Evolutionary conservation across 495 filamentous ascomycete genomes (phyloP), one percentile per base, ranked within the genome.

Genomic region (Penicillium flavigenum): DNA sequence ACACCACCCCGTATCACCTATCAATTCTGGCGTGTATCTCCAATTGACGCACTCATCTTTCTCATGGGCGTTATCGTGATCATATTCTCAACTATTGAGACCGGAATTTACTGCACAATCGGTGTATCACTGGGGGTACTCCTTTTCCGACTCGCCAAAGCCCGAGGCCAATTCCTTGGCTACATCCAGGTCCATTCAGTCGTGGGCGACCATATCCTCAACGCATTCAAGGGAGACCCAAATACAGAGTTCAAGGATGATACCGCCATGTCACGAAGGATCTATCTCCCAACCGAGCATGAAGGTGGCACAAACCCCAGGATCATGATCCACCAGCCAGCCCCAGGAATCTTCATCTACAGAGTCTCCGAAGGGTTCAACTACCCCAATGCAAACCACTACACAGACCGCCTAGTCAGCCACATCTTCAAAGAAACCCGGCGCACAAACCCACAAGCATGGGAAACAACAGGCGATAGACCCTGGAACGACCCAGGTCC

Each of bases 401-500:
- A 94, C 65, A 82, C 94, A 32, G 91, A 95, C 63, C 76, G 86
- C 58, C 81, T 97, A 59, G 83, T 88, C n/a, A 64, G 72, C 9
- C 80, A 82, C 61, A 88, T 97, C 55, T 88, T 91, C 69, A 68
- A 80, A 29, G 66, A 82, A 46, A 94, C 92, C 2, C 86, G 89
- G 4, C 83, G 86, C 20, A 95, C 90, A 0, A 88, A 87, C 67
- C 79, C 80, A 1, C 65, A 81, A 38, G 68, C 75, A 1, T 91
- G 85, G 61, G 70, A 73, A 2, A 81, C 79, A 10, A 79, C 76
- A 4, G 92, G 92, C 17, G 92, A 98, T 66, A 83, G 93, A 1
- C 91, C 92, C 7, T 98, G 92, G 93, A 96, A 96, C 68, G 87
- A 96, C 64, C 90, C 92, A 1, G 92, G 91, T 34, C 88, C 91